Percentiles rank a stretch among this genome's conserved stretches.
Evolutionary conservation across 75 land plant species (phyloP).

Genomic region (Sequoia sempervirens): DNA sequence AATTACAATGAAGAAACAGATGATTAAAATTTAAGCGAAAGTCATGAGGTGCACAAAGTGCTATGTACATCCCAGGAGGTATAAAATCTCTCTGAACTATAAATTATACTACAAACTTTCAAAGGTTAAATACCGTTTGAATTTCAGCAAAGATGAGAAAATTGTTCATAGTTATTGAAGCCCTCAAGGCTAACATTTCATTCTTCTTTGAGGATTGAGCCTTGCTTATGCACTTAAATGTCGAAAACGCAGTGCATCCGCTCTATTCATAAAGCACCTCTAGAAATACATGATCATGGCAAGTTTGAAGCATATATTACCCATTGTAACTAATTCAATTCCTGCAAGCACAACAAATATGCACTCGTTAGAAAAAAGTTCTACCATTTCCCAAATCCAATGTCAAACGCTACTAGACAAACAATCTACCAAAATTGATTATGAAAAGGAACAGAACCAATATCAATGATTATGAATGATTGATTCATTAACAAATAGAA

Average conservation of each 20-base stretch:
- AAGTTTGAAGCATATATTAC: background rate
- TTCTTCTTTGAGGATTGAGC: background rate
- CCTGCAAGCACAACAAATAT: background rate
- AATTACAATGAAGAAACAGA: too few relatives aligned
- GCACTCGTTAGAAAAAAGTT: background rate
- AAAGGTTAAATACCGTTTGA: too few relatives aligned
- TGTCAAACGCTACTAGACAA: background rate
- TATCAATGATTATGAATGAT: constrained; percentile 13
- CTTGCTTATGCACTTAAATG: background rate
- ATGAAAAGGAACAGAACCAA: background rate
- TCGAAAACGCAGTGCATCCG: background rate
- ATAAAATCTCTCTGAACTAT: too few relatives aligned
- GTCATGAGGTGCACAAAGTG: too few relatives aligned
- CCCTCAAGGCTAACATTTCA: background rate
- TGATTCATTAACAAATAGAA: constrained; percentile 14
- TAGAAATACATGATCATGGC: background rate
- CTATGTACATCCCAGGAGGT: too few relatives aligned
- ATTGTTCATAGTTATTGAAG: too few relatives aligned
- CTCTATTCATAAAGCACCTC: background rate
- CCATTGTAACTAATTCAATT: background rate
- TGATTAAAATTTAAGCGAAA: too few relatives aligned
- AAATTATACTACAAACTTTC: too few relatives aligned
- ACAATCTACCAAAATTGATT: background rate
- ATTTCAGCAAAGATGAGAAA: too few relatives aligned
- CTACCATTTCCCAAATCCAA: background rate